Evolutionary conservation across 192 early-diverging fungal species (phyloP).

Genomic region (Glomus cerebriforme): DNA sequence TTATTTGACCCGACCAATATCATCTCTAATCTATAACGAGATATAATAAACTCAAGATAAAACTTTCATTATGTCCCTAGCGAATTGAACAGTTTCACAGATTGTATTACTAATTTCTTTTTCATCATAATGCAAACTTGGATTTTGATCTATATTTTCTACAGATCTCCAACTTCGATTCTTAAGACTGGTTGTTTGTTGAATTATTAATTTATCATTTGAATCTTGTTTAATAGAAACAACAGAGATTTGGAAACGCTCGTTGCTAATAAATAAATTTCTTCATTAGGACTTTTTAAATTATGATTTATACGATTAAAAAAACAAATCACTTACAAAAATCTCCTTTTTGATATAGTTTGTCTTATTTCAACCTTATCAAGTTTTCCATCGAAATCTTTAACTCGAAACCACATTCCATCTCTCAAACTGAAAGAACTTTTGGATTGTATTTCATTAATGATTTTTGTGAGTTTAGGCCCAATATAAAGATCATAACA

Average conservation of each 20-base stretch:
- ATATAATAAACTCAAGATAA: background rate
- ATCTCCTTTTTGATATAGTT: background rate
- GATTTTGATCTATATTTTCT: constrained; percentile 18
- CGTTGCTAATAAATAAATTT: constrained; percentile 6
- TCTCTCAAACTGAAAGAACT: background rate
- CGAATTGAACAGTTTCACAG: background rate
- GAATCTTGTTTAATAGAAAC: background rate
- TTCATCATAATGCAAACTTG: background rate
- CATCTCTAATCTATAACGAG: too few species aligned
- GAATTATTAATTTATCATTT: background rate
- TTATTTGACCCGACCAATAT: too few species aligned
- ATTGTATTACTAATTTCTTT: background rate
- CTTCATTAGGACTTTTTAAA: background rate
- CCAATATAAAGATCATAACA: background rate
- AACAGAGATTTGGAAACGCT: background rate
- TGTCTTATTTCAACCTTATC: background rate
- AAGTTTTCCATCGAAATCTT: constrained; percentile 3
- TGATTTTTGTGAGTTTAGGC: background rate
- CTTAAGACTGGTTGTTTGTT: constrained; percentile 11
- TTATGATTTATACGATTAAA: background rate
- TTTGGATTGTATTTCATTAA: background rate
- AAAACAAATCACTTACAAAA: background rate
- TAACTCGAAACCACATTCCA: constrained; percentile 6
- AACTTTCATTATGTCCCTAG: constrained; percentile 4
- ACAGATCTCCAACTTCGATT: background rate